Base-by-base conservation (phyloP, 495 filamentous ascomycete genomes). In the Penicillium robsamsonii region DNA sequence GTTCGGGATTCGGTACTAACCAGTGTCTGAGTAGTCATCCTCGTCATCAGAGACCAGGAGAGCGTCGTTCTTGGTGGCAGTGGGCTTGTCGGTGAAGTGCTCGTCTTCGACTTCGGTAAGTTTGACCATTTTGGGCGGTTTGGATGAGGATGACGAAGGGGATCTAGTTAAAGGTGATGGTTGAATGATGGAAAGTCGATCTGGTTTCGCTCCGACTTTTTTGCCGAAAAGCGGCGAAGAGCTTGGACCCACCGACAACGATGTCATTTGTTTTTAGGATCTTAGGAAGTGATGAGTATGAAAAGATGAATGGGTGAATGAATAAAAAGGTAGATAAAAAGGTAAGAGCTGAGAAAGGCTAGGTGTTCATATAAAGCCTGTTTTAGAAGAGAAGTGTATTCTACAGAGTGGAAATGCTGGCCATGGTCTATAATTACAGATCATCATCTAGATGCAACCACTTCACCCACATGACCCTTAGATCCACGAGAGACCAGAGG, bases 31-130 rank as follows among this genome's bases (percentile, higher is more conserved):
- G 76, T 86, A 94, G 71, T 96, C 90, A 47, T 93, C 89, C 41
- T 93, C 91, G 45, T 95, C 89, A 60, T 94, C 87, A 56, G 87
- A 84, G 53, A 72, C 69, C 40, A 79, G 62, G 50, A 79, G 69
- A 48, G 72, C 70, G 52, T 77, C 70, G 65, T 74, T 41, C 69
- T 77, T 77, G 57, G 75, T 77, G 46, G 89, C 81, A 44, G 80
- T 77, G 61, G 88, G 85, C 72, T 89, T 88, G 63, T 86, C 77
- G 58, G 79, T 77, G 80, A 97, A 96, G 72, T 94, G 90, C 78
- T 96, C 92, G 71, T 98, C 94, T 59, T 92, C 86, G 68, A 98
- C 92, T 76, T 97, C 95, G 62, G 86, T 87, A 61, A 98, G 89
- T 75, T 95, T 89, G 70, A 98, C 94, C 94, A 98, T 98, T 66